Percentiles rank a stretch among this genome's conserved stretches.
Evolutionary conservation across 495 filamentous ascomycete genomes (phyloP).

Genomic region (Lichina pygmaea): DNA sequence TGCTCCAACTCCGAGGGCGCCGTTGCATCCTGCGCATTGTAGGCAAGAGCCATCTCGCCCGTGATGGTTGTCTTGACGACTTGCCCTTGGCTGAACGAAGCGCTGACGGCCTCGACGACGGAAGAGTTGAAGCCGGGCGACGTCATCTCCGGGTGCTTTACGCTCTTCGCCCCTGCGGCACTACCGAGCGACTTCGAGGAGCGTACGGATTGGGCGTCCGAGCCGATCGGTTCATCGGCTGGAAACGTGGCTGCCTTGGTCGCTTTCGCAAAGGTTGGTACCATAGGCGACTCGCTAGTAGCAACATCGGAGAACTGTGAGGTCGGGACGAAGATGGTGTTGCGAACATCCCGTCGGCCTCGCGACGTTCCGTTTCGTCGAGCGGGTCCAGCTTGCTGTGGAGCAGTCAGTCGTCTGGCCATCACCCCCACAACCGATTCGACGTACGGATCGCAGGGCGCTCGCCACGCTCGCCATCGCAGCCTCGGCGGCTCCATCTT

Average conservation of each 20-base stretch:
- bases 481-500: constrained; percentile 65
- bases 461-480: constrained; percentile 83
- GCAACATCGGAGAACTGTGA: constrained; percentile 11
- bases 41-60: constrained; percentile 75
- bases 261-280: constrained; percentile 7
- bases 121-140: constrained; percentile 69
- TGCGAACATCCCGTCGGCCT: constrained; percentile 74
- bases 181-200: constrained; percentile 62
- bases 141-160: constrained; percentile 61
- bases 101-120: constrained; percentile 72
- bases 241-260: constrained; percentile 6
- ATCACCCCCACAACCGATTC: background rate
- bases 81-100: constrained; percentile 48
- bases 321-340: constrained; percentile 54
- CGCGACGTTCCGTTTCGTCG: constrained; percentile 53
- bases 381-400: constrained; percentile 25
- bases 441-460: constrained; percentile 39
- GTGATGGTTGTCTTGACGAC: constrained; percentile 46
- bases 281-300: constrained; percentile 7
- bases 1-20: constrained; percentile 26
- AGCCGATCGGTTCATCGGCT: constrained; percentile 29
- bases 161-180: constrained; percentile 19
- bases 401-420: background rate
- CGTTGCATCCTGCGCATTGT: constrained; percentile 32
- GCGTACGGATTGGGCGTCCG: constrained; percentile 76